These are phyloP conservation scores for Vinca minor DNA, from an alignment of 257 asterid species.

Conservation along the genomic window DNA sequence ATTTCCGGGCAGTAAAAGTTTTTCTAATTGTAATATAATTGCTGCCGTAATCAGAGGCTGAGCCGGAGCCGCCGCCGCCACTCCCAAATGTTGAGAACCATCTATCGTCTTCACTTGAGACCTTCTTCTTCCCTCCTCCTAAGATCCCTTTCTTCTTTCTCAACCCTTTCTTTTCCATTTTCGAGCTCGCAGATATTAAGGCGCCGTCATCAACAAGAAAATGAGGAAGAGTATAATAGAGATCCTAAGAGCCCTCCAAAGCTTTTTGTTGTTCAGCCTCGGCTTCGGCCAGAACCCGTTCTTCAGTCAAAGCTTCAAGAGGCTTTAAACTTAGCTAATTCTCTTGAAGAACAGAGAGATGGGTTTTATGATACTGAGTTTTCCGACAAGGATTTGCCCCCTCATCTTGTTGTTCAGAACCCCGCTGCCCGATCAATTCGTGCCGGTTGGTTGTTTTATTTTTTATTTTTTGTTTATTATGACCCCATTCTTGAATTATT, in stretches of 20 bases:
- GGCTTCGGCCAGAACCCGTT: slow-evolving; percentile 58
- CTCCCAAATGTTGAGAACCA: slow-evolving; percentile 6
- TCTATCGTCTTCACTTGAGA: neutral
- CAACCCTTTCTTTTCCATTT: slow-evolving; percentile 14
- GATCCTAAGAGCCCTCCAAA: slow-evolving; percentile 53
- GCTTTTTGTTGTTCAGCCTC: slow-evolving; percentile 84
- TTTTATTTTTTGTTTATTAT: neutral
- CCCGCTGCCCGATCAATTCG: slow-evolving; percentile 54
- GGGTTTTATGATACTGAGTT: slow-evolving; percentile 51
- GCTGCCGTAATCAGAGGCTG: slow-evolving; percentile 2
- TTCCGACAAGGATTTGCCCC: slow-evolving; percentile 53
- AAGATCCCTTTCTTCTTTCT: neutral
- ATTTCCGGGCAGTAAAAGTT: too few relatives aligned
- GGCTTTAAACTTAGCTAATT: slow-evolving; percentile 76
- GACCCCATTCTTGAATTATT: neutral
- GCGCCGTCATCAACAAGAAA: slow-evolving; percentile 16
- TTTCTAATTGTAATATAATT: too few relatives aligned
- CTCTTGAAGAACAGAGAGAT: slow-evolving; percentile 82
- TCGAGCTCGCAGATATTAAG: slow-evolving; percentile 8
- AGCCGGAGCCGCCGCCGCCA: neutral
- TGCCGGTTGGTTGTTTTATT: slow-evolving; percentile 41
- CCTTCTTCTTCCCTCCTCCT: slow-evolving; percentile 1
- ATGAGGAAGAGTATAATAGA: slow-evolving; percentile 26
- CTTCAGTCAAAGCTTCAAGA: slow-evolving; percentile 65
- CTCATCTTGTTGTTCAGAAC: slow-evolving; percentile 81